Base-by-base conservation (phyloP, 495 filamentous ascomycete genomes). In the Letharia lupina region DNA sequence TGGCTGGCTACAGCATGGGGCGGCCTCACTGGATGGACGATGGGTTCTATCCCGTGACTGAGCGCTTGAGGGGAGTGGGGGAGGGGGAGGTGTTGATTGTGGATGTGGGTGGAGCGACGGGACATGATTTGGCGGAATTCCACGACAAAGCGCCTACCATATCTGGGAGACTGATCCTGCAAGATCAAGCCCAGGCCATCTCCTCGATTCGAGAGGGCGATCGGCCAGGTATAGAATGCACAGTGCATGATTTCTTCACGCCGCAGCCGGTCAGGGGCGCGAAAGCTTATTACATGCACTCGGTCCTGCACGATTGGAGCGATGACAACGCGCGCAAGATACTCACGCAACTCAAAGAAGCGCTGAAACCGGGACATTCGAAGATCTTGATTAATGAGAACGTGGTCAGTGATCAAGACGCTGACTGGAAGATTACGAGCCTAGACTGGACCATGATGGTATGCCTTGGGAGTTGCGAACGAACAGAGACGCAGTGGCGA, bases 31-130 rank as follows among this genome's bases (percentile, higher is more conserved):
- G 81, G 82, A 72, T 76, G 37, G 80, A 84, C 65, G 64, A 67
- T 0, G 75, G 74, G 0, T 80, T 81, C 65, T 84, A 81, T 67
- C 79, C 81, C 12, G 74, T 84, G 0, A 60, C 71, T 44, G 76
- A 80, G 54, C 18, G 77, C 77, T n/a, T 62, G 4, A 23, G 61
- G 13, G 28, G 33, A 6, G 47, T 13, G 16, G 45, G 18, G 13
- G 31, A 41, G 13, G 37, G n/a, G 40, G 52, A 59, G 20, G 73
- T 77, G 18, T 69, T 87, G 2, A 67, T 86, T 3, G 81, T 87
- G 16, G 86, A 88, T 70, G 73, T 86, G 1, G 83, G 77, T 39
- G 84, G 82, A 4, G 75, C 75, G 15, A 58, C 76, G 4, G 83
- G 84, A 3, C 79, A 85, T 39, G 80, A 87, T 65, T 67, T 85